Percentiles rank a stretch among this genome's conserved stretches.
Evolutionary conservation across 208 protist species (phyloP).

Genomic region (Trypanosoma brucei): DNA sequence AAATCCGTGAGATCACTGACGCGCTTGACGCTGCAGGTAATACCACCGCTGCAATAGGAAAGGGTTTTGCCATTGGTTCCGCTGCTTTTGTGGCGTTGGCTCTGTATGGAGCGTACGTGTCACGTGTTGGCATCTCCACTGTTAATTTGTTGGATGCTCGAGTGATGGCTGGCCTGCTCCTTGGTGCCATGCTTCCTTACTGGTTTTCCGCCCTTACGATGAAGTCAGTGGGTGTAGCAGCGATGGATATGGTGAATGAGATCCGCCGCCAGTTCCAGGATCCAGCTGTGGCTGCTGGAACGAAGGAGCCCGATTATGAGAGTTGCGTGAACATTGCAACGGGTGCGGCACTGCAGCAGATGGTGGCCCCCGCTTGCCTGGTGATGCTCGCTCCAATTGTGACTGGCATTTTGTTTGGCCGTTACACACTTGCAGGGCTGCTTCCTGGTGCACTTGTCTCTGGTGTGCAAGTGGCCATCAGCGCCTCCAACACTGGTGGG

Average conservation of each 20-base stretch:
- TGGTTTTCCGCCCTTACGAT: conserved; percentile 95
- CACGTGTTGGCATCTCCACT: conserved; percentile 52
- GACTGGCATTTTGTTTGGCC: conserved; percentile 88
- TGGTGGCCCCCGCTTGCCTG: conserved; percentile 90
- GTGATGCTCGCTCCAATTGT: conserved; percentile 92
- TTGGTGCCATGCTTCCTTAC: conserved; percentile 94
- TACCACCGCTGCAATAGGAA: conserved; percentile 94
- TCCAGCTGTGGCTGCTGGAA: conserved; percentile 61
- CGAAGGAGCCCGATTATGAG: conserved; percentile 90
- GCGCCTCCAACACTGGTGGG: conserved; percentile 93
- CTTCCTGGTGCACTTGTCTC: conserved; percentile 89
- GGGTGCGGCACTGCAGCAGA: conserved; percentile 88
- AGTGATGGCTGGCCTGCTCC: conserved; percentile 83
- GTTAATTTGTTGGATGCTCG: conserved; percentile 76
- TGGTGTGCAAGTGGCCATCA: conserved; percentile 92
- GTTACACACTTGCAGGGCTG: conserved; percentile 88
- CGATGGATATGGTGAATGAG: conserved; percentile 93
- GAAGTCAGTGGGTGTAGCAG: conserved; percentile 90
- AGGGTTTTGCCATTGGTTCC: conserved; percentile 94
- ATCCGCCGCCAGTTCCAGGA: conserved; percentile 93
- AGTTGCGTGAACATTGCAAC: conserved; percentile 93
- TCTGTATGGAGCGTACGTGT: conserved; percentile 91
- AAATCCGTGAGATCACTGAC: conserved; percentile 92
- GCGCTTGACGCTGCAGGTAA: conserved; percentile 94
- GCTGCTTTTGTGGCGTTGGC: conserved; percentile 91